A percentile compares a stretch with the other conserved stretches of the same genome.
These are phyloP conservation scores for Coniosporium apollinis DNA, from an alignment of 495 filamentous ascomycete genomes.

Conservation along the genomic window DNA sequence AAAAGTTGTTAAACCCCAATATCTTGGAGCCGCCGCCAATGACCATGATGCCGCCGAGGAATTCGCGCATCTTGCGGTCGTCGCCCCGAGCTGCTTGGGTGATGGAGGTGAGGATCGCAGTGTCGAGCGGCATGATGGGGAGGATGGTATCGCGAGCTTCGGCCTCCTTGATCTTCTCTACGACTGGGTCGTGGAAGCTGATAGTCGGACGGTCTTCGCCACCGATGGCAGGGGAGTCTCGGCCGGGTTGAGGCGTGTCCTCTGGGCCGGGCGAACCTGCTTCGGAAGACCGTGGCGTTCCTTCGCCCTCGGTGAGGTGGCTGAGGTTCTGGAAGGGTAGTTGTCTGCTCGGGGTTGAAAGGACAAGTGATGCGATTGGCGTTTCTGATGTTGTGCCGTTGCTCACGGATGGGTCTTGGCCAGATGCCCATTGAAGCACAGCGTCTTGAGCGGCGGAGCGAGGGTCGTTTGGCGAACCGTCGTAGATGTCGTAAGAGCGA, in stretches of 20 bases:
- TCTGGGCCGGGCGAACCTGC: conserved; percentile 80
- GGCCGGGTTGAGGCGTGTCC: conserved; percentile 26
- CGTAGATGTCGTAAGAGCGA: conserved; percentile 84
- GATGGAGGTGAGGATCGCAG: conserved; percentile 75
- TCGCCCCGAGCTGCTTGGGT: conserved; percentile 72
- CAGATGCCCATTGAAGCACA: conserved; percentile 28
- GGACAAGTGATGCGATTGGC: no score
- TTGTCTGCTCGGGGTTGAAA: conserved; percentile 20
- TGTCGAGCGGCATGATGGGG: conserved; percentile 68
- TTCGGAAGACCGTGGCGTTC: conserved; percentile 66
- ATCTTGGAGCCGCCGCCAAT: conserved; percentile 79
- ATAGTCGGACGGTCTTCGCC: not conserved
- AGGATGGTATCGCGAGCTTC: conserved; percentile 67
- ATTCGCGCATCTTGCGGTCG: conserved; percentile 83
- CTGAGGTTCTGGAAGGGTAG: conserved; percentile 33
- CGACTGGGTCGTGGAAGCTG: conserved; percentile 12
- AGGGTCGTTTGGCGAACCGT: conserved; percentile 78
- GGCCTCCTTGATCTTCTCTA: conserved; percentile 26
- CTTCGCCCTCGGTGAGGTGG: conserved; percentile 36
- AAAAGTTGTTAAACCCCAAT: conserved; percentile 50
- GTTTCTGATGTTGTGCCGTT: no score
- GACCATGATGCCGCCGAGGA: conserved; percentile 88
- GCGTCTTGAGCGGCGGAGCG: conserved; percentile 68
- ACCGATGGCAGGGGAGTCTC: conserved; percentile 35
- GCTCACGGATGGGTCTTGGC: conserved; percentile 29